Base-by-base conservation (phyloP, 441 rosid genomes). In the Pelargonium citronellum region DNA sequence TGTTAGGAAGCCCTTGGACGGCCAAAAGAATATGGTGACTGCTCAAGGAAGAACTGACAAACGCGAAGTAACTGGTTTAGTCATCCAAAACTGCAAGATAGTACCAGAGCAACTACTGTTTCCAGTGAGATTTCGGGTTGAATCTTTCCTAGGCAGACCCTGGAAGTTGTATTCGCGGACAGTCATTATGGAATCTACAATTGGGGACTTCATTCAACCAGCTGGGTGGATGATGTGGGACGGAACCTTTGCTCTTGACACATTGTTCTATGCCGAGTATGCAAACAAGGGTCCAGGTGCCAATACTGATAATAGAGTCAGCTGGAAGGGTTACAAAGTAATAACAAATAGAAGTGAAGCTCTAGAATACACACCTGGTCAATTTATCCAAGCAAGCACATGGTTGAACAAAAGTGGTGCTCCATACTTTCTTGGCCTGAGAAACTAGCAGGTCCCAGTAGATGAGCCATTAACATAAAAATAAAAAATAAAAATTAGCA, bases 181-280 rank as follows among this genome's bases (percentile, higher is more conserved):
- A 7, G 84, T 86, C 62, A 61, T 72, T 2, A 68, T 86, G 37
- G 66, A 67, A 74, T 81, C 86, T 10, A 67, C 72, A 53, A 79
- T 86, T 5, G 87, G 74, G 4, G 83, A 81, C 49, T 16, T 82
- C 67, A 71, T 86, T 0, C 81, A 79, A 53, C 84, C 90, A 0
- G 84, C 82, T 0, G 90, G 90, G 65, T 86, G 87, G 86, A 64
- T 84, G 53, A 74, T 76, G 53, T 86, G 90, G 90, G 67, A 84
- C 47, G 80, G 65, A 1, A 76, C 73, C 0, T 86, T 84, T 69
- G 87, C 83, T 0, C 70, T 86, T 71, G 70, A 58, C 13, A 86
- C 90, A 0, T 75, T 84, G 10, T 84, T 73, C 71, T 86, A 84
- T 19, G 85, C 85, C 30, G 90, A 86, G 84, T 86, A 82, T 68